Conservation (phyloP, 2,329 filamentous ascomycete species). For the Verticillium isaacii region DNA sequence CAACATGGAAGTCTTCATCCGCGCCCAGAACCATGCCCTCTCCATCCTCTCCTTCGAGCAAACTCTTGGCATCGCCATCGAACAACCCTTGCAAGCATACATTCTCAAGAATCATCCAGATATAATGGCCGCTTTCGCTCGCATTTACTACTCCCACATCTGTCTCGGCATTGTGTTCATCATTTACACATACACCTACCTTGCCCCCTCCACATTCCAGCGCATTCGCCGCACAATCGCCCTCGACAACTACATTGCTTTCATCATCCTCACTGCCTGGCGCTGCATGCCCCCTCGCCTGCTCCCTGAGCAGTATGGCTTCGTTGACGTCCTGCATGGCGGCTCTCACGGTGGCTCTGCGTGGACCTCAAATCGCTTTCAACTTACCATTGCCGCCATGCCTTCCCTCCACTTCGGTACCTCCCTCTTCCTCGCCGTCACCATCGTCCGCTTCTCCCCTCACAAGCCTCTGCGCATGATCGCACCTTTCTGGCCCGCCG, state of each 20-base stretch:
- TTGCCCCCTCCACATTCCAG: slow-evolving; percentile 32
- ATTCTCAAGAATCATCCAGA: slow-evolving; percentile 28
- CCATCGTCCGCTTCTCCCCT: slow-evolving; percentile 31
- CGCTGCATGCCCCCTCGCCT: slow-evolving; percentile 43
- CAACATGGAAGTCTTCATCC: slow-evolving; percentile 29
- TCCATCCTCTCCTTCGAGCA: slow-evolving; percentile 33
- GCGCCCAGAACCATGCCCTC: slow-evolving; percentile 33
- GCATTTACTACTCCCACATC: slow-evolving; percentile 42
- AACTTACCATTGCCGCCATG: slow-evolving; percentile 44
- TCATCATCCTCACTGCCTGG: slow-evolving; percentile 40
- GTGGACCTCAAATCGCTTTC: slow-evolving; percentile 41
- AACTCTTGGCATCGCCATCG: slow-evolving; percentile 30
- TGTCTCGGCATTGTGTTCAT: slow-evolving; percentile 39
- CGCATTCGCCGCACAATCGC: slow-evolving; percentile 41
- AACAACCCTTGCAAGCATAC: slow-evolving; percentile 32
- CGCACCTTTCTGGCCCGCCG: slow-evolving; percentile 35
- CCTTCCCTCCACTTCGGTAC: slow-evolving; percentile 43
- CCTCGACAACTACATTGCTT: slow-evolving; percentile 42
- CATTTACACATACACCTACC: slow-evolving; percentile 41
- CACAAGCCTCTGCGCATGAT: slow-evolving; percentile 28
- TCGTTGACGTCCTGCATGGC: slow-evolving; percentile 38
- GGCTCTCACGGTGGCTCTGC: slow-evolving; percentile 18
- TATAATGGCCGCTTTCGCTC: slow-evolving; percentile 33
- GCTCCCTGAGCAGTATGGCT: slow-evolving; percentile 40
- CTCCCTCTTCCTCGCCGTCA: slow-evolving; percentile 28